Base-by-base conservation (phyloP, 2,329 filamentous ascomycete species). In the Fusarium abutilonis region DNA sequence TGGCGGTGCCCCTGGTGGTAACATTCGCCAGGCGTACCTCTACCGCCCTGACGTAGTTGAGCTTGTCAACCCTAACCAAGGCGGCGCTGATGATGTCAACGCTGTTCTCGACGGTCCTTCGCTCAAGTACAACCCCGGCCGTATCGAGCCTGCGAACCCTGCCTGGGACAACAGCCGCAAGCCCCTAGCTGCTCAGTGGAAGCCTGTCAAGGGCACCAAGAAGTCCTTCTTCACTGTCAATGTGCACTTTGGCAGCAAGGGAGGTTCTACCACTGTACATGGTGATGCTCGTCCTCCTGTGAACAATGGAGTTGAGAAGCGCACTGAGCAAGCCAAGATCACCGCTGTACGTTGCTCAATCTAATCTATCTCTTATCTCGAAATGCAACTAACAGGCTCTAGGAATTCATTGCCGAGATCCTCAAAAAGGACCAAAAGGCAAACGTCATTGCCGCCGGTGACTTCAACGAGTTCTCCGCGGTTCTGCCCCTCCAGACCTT, bases 391-490 rank as follows among this genome's bases (percentile, higher is more conserved):
- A 15, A 44, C 36, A 21, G 11, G 9, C 9, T 32, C 17, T 81
- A 80, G 63, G 66, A 76, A 13, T 90, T 89, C 67, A 79, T 88
- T 49, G 74, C 79, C 2, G 53, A 83, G 53, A 86, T 92, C 64
- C 80, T 90, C 17, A 72, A 77, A 8, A 69, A 80, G 36, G 83
- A 90, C 73, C 71, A 77, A 10, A 74, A 81, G 14, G 88, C 89
- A 0, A 78, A 78, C 21, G 73, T 92, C 63, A 81, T 91, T 56
- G 76, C 80, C 3, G 83, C 85, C 0, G 89, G 89, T 23, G 89
- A 92, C 75, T 91, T 88, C 72, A 91, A 92, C 78, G 89, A 92
- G 73, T 91, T 89, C 71, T 72, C 82, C 6, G 87, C 87, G 60
- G 87, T 86, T 9, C 69, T 80, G 71, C 88, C 89, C 2, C 73